These are phyloP conservation scores for Xylaria venustula DNA, from an alignment of 495 filamentous ascomycete species.

Conservation along the genomic window DNA sequence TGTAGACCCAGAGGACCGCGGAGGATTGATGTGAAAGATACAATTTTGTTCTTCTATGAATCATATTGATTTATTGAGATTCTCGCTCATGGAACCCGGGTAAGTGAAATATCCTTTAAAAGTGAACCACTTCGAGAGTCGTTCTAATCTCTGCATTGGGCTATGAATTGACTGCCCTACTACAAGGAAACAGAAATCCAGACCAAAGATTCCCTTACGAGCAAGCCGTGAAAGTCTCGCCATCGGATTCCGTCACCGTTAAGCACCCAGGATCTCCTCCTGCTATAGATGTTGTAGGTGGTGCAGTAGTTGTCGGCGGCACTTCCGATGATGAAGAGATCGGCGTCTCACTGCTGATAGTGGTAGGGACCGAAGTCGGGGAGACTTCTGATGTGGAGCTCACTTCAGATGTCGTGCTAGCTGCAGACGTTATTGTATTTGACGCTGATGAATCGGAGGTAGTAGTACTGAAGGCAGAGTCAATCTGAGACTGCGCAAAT, in stretches of 20 bases:
- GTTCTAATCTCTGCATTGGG: no score
- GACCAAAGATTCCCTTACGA: background rate
- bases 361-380: background rate
- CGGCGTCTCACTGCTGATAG: background rate
- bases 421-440: background rate
- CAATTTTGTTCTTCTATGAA: no score
- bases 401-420: background rate
- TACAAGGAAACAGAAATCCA: no score
- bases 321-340: background rate
- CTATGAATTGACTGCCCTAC: no score
- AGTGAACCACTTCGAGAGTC: no score
- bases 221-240: background rate
- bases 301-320: background rate
- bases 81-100: no score
- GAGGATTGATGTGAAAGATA: no score
- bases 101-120: no score
- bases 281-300: background rate
- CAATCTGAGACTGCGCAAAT: background rate
- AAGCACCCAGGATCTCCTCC: background rate
- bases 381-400: background rate
- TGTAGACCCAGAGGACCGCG: no score
- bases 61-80: no score
- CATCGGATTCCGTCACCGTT: background rate
- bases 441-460: background rate
- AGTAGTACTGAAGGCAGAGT: background rate